These are phyloP conservation scores for Ormosia emarginata DNA, from an alignment of 306 rosid species.

Conservation along the genomic window DNA sequence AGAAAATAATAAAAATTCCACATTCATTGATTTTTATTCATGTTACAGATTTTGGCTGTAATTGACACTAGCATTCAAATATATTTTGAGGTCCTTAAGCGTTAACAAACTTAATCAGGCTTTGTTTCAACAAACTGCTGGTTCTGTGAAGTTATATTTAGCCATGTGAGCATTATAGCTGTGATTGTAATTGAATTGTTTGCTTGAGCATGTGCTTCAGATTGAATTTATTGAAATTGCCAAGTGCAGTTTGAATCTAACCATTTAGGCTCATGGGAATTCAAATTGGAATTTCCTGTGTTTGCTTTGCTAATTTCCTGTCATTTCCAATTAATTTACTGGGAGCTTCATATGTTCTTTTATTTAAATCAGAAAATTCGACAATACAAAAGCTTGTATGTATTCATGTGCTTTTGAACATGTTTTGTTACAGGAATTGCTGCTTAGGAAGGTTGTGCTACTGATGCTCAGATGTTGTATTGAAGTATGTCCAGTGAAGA, in stretches of 20 bases:
- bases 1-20: neutral
- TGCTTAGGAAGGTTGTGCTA: conserved; percentile 55
- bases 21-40: neutral
- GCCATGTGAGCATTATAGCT: neutral
- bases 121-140: neutral
- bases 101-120: neutral
- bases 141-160: conserved; percentile 18
- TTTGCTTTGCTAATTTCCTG: neutral
- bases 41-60: neutral
- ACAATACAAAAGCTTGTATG: neutral
- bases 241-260: neutral
- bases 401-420: conserved; percentile 14
- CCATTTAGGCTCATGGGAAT: neutral
- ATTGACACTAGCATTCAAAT: neutral
- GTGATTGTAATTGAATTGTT: neutral
- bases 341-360: neutral
- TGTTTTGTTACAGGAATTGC: conserved; percentile 66
- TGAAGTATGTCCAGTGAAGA: conserved; percentile 39
- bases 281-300: neutral
- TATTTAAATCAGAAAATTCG: neutral
- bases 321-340: neutral
- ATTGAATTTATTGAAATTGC: neutral
- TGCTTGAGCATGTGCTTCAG: neutral
- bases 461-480: conserved; percentile 29
- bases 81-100: neutral